A percentile compares a stretch with the other conserved stretches of the same genome.
phyloP scores from a whole-genome alignment of 345 rosid genomes.

The Iberis pinnata region DNA sequence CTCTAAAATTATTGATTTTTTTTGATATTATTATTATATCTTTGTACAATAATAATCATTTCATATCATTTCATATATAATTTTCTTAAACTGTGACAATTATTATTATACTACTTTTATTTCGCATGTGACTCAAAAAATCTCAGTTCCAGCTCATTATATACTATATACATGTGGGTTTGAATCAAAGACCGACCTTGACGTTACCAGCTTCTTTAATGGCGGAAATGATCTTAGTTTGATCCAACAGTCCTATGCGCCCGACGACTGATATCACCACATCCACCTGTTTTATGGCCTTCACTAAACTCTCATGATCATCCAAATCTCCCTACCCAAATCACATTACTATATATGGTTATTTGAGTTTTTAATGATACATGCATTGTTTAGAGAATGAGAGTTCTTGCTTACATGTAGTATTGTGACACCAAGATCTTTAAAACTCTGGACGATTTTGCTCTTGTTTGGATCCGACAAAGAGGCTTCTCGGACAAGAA shows the following conservation, averaged over 20 bases:
- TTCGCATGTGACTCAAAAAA: too few species aligned
- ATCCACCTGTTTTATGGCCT: constrained; percentile 68
- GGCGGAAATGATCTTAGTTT: constrained; percentile 69
- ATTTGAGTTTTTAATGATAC: not conserved
- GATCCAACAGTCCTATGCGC: constrained; percentile 43
- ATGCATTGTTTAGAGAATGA: not conserved
- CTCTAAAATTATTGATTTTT: too few species aligned
- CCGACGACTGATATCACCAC: constrained; percentile 73
- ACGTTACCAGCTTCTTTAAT: constrained; percentile 81
- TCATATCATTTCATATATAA: too few species aligned
- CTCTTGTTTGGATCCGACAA: constrained; percentile 28
- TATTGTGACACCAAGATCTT: constrained; percentile 25
- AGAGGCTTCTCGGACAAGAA: constrained; percentile 29
- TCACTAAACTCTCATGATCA: constrained; percentile 65
- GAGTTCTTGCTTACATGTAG: constrained; percentile 11
- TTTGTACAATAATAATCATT: too few species aligned
- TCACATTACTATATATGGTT: not conserved
- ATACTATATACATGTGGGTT: not conserved
- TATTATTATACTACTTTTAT: too few species aligned
- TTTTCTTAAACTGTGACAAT: too few species aligned
- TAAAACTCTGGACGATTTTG: constrained; percentile 29
- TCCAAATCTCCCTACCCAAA: constrained; percentile 29
- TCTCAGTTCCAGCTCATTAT: too few species aligned
- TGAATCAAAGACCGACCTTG: constrained; percentile 38
- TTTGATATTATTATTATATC: too few species aligned